Conservation (phyloP, 495 filamentous ascomycete species). For the Choiromyces venosus region DNA sequence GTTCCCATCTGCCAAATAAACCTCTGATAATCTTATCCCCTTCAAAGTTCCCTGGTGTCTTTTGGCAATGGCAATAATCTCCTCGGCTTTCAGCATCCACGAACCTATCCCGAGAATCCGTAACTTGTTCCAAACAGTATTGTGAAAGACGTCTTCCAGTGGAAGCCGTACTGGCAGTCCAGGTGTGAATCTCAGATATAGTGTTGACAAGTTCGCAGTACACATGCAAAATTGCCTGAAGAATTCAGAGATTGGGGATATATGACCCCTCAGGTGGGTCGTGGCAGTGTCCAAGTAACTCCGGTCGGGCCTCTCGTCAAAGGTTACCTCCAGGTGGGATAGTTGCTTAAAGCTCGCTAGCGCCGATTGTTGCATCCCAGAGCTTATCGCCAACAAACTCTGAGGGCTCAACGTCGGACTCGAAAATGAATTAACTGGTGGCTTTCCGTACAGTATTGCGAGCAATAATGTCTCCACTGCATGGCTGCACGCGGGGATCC, state of each 20-base stretch:
- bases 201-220: slow-evolving; percentile 35
- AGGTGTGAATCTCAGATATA: slow-evolving; percentile 41
- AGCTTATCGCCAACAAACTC: slow-evolving; percentile 37
- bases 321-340: slow-evolving; percentile 39
- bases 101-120: slow-evolving; percentile 40
- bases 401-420: slow-evolving; percentile 41
- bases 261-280: slow-evolving; percentile 38
- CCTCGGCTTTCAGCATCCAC: slow-evolving; percentile 37
- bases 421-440: slow-evolving; percentile 38
- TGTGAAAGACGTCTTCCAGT: slow-evolving; percentile 39
- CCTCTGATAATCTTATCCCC: slow-evolving; percentile 36
- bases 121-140: slow-evolving; percentile 36
- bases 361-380: slow-evolving; percentile 25
- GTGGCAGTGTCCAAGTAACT: slow-evolving; percentile 37
- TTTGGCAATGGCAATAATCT: slow-evolving; percentile 35
- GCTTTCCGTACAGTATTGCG: slow-evolving; percentile 32
- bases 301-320: slow-evolving; percentile 40
- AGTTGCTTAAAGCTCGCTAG: slow-evolving; percentile 30
- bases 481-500: slow-evolving; percentile 40
- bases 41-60: slow-evolving; percentile 37
- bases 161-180: slow-evolving; percentile 40
- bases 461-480: slow-evolving; percentile 37
- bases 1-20: slow-evolving; percentile 38
- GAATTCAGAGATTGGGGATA: slow-evolving; percentile 38
- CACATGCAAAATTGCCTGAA: slow-evolving; percentile 35